These are phyloP conservation scores for Cornus controversa DNA, from an alignment of 148 eudicot genomes.

Conservation along the genomic window DNA sequence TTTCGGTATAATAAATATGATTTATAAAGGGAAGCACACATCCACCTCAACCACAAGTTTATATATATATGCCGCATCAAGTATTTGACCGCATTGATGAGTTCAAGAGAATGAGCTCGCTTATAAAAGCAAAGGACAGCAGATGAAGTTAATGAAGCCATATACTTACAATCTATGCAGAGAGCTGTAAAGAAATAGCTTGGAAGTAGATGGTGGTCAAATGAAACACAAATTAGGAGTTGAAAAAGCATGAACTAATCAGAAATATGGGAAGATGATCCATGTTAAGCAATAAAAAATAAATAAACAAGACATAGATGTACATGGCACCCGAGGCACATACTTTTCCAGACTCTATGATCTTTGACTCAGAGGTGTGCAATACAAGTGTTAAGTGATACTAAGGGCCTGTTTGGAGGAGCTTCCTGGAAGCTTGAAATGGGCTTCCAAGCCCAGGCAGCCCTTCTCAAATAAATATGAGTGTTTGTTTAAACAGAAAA, in stretches of 20 bases:
- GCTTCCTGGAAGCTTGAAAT: too few relatives aligned
- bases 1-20: not conserved
- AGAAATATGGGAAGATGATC: not conserved
- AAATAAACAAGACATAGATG: not conserved
- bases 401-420: too few relatives aligned
- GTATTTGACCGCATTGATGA: not conserved
- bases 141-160: conserved; percentile 2
- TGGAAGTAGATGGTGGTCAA: not conserved
- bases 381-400: too few relatives aligned
- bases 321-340: not conserved
- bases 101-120: not conserved
- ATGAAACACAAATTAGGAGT: not conserved
- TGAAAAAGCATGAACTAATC: not conserved
- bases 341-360: not conserved
- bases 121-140: not conserved
- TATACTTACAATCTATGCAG: too few relatives aligned
- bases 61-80: not conserved
- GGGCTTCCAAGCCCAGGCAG: too few relatives aligned
- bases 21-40: not conserved
- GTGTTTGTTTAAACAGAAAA: too few relatives aligned
- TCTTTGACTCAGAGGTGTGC: too few relatives aligned
- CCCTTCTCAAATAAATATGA: too few relatives aligned
- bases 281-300: not conserved
- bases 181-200: too few relatives aligned
- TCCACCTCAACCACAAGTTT: not conserved